Conservation (phyloP, 805 yeast genomes). For the Isabelozyma rhagii region DNA sequence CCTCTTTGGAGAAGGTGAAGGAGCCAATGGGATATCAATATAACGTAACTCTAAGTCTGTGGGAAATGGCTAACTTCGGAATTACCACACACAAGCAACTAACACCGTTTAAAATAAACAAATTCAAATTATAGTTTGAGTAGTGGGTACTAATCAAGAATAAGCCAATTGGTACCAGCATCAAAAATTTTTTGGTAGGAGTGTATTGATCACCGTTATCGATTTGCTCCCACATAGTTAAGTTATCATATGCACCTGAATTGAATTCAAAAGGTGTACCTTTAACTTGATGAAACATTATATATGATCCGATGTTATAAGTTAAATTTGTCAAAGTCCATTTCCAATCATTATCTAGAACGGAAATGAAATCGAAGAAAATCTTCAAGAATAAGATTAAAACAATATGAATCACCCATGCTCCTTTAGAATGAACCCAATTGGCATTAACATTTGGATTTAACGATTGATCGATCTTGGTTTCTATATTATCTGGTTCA, state of each 20-base stretch:
- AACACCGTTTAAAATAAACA: constrained; percentile 74
- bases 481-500: constrained; percentile 89
- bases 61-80: constrained; percentile 85
- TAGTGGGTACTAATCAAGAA: constrained; percentile 88
- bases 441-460: constrained; percentile 89
- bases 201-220: constrained; percentile 96
- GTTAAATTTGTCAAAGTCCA: constrained; percentile 94
- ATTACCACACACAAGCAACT: constrained; percentile 84
- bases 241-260: constrained; percentile 90
- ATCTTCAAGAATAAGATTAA: constrained; percentile 71
- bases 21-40: constrained; percentile 19
- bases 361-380: constrained; percentile 76
- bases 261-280: constrained; percentile 98
- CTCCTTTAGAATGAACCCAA: constrained; percentile 96
- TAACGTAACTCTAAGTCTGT: constrained; percentile 68
- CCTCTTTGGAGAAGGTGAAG: constrained; percentile 27
- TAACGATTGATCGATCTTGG: constrained; percentile 84
- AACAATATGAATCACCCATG: constrained; percentile 91
- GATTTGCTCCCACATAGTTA: constrained; percentile 98
- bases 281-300: constrained; percentile 94
- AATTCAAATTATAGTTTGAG: constrained; percentile 74
- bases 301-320: constrained; percentile 85
- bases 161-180: constrained; percentile 88
- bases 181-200: constrained; percentile 88
- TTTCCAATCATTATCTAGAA: constrained; percentile 75